These are phyloP conservation scores for Betula pendula DNA, from an alignment of 306 rosid genomes.

Conservation along the genomic window DNA sequence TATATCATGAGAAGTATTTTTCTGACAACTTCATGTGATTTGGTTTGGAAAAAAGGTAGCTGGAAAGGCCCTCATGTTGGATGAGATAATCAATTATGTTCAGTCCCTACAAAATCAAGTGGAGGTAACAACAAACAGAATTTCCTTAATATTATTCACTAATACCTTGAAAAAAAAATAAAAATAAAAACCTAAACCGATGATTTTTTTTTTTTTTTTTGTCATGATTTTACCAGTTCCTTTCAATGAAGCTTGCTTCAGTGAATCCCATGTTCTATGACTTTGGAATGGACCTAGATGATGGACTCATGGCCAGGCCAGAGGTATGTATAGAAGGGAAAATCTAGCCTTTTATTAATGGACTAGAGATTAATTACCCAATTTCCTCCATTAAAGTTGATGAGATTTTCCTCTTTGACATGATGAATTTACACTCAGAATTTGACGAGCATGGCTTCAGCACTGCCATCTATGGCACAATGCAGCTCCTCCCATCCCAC, in stretches of 20 bases:
- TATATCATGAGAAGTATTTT: neutral
- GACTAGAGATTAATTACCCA: neutral
- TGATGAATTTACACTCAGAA: conserved; percentile 38
- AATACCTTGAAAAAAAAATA: neutral
- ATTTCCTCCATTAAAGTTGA: conserved; percentile 3
- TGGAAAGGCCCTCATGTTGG: conserved; percentile 97
- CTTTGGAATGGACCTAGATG: conserved; percentile 66
- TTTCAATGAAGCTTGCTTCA: conserved; percentile 90
- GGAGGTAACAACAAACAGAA: conserved; percentile 52
- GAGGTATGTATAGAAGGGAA: conserved; percentile 44
- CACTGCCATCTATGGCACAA: conserved; percentile 40
- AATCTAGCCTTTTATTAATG: neutral
- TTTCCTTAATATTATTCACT: neutral
- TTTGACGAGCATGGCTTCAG: conserved; percentile 39
- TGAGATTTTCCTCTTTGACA: conserved; percentile 11
- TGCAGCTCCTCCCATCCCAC: conserved; percentile 50
- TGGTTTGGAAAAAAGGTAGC: conserved; percentile 56
- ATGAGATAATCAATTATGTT: conserved; percentile 97
- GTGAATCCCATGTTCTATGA: conserved; percentile 66
- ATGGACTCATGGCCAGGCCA: conserved; percentile 49
- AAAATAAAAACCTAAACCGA: neutral
- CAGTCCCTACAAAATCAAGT: conserved; percentile 98
- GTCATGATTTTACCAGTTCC: conserved; percentile 61
- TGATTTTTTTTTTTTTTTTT: neutral
- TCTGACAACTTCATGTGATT: conserved; percentile 49